Conservation (phyloP, 2,329 filamentous ascomycete genomes). For the Fusarium sp. region DNA sequence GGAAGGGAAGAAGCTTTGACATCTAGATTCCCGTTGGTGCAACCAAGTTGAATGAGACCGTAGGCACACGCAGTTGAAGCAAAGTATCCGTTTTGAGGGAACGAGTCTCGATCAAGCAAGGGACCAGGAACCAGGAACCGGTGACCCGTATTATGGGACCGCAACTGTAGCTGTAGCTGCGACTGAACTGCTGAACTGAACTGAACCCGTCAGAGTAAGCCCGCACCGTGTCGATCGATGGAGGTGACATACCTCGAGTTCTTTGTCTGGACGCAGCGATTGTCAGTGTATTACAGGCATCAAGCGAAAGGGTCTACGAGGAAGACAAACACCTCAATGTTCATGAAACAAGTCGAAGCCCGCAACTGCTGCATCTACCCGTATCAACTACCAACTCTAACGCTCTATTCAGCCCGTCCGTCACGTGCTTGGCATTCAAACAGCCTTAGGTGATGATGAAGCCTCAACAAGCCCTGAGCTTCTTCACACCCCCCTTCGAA, state of each 20-base stretch:
- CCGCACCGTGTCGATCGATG: slow-evolving; percentile 31
- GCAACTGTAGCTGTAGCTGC: not conserved
- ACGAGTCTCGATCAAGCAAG: slow-evolving; percentile 24
- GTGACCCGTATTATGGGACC: slow-evolving; percentile 5
- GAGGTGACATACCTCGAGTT: not conserved
- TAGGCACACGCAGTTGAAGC: not conserved
- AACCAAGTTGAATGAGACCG: slow-evolving; percentile 11
- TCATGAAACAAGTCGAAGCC: slow-evolving; percentile 15
- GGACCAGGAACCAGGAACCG: slow-evolving; percentile 31
- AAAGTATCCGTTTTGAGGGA: not conserved
- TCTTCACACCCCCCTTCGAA: slow-evolving; percentile 17
- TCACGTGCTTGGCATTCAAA: slow-evolving; percentile 31
- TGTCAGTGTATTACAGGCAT: slow-evolving; percentile 3
- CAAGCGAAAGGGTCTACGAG: not conserved
- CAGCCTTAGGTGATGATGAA: slow-evolving; percentile 4
- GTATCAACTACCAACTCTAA: slow-evolving; percentile 10
- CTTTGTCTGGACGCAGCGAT: not conserved
- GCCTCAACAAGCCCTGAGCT: not conserved
- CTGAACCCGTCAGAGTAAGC: slow-evolving; percentile 11
- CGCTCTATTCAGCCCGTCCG: slow-evolving; percentile 16
- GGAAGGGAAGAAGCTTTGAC: slow-evolving; percentile 37
- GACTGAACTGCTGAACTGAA: slow-evolving; percentile 12
- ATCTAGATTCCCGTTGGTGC: slow-evolving; percentile 11
- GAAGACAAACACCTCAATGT: not conserved
- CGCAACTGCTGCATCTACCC: slow-evolving; percentile 23